A percentile compares a stretch with the other conserved stretches of the same genome.
These are phyloP conservation scores for Halophytophthora batemanensis DNA, from an alignment of 352 stramenopile species.

Conservation along the genomic window DNA sequence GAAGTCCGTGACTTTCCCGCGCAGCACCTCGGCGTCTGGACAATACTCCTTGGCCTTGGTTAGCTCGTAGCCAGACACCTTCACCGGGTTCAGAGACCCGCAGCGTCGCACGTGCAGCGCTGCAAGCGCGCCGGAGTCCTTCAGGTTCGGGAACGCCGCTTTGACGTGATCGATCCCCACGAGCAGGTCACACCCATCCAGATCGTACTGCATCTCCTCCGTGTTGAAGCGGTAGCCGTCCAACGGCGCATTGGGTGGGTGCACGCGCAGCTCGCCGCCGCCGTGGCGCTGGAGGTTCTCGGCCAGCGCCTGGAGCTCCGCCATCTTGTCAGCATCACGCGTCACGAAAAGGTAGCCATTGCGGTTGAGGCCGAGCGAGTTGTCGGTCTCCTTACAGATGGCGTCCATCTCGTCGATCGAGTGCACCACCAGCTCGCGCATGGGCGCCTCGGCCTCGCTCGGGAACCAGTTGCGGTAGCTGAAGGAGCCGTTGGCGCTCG, in stretches of 20 bases:
- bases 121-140: constrained; percentile 48
- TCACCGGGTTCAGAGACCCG: constrained; percentile 68
- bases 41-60: constrained; percentile 64
- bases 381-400: constrained; percentile 54
- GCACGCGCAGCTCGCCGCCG: constrained; percentile 49
- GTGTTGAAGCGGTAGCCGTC: constrained; percentile 44
- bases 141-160: constrained; percentile 54
- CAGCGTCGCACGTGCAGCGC: constrained; percentile 70
- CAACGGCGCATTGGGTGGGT: constrained; percentile 34
- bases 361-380: constrained; percentile 68
- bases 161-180: constrained; percentile 61
- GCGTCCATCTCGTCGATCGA: constrained; percentile 77
- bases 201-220: constrained; percentile 47
- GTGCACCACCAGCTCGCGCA: constrained; percentile 64
- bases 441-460: constrained; percentile 57
- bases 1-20: constrained; percentile 64
- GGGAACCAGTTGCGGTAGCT: constrained; percentile 86
- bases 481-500: constrained; percentile 76
- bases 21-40: constrained; percentile 48
- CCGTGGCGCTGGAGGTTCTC: constrained; percentile 48
- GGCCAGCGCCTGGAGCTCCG: constrained; percentile 44
- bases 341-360: constrained; percentile 83
- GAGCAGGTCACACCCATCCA: constrained; percentile 66
- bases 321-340: constrained; percentile 42
- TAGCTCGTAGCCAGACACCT: constrained; percentile 66